Base-by-base conservation (phyloP, 2,329 filamentous ascomycete species). In the Apiospora malaysiana region DNA sequence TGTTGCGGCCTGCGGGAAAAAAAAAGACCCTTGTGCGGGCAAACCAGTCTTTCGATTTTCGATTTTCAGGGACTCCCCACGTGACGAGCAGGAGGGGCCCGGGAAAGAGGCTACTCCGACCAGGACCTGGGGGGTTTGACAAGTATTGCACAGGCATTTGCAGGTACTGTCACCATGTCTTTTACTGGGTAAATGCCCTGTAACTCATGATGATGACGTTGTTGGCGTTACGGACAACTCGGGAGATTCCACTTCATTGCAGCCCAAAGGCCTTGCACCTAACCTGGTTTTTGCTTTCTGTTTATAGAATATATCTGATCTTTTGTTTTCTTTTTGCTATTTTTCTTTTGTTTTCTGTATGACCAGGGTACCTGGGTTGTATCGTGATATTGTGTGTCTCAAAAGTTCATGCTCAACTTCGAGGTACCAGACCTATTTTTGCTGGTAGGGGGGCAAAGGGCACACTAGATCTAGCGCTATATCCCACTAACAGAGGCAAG, bases 1-100 rank as follows among this genome's bases (percentile, higher is more conserved):
- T 47, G 45, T 59, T 59, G n/a, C 18, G n/a, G n/a, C 42, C 23
- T 46, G 8, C 42, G 25, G 40, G 65, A 42, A 67, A 67, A 46
- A 66, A 63, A 63, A 40, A 40, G 56, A 43, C 65, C 65, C 65
- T 67, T 67, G 65, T 67, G 65, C 42, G 65, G 65, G 65, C 65
- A 25, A 47, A 16, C 45, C 12, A 47, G 45, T 42, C 16, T 45
- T 45, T n/a, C 23, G 66, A 68, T 68, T 49, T 68, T 47, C 66
- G 66, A 68, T 68, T 49, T 68, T 47, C 66, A 68, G 66, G 66
- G 66, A 14, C 51, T 23, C 27, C 16, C 56, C 56, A 63, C 56
- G 56, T 63, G 56, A 63, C 56, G 56, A 63, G 56, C 56, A 37
- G 56, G 56, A 63, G 56, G 56, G 56, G 56, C 56, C 27, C 47